These are phyloP conservation scores for Coemansia sp. DNA, from an alignment of 371 early-diverging fungal genomes.

Conservation along the genomic window DNA sequence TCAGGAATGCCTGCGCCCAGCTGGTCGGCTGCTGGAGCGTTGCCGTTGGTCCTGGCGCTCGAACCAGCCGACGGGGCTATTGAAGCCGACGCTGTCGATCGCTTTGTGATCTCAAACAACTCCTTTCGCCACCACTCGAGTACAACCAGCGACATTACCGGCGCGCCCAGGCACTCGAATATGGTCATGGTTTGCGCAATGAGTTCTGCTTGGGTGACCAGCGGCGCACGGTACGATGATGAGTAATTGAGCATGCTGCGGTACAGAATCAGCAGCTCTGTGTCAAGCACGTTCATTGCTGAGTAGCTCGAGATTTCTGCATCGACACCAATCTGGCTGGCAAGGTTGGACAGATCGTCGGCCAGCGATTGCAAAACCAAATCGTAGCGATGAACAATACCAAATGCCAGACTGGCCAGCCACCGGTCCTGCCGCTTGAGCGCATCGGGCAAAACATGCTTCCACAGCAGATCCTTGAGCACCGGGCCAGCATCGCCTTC, in stretches of 20 bases:
- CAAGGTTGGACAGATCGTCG: slow-evolving; percentile 50
- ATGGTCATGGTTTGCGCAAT: slow-evolving; percentile 50
- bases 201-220: slow-evolving; percentile 40
- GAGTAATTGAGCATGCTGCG: slow-evolving; percentile 60
- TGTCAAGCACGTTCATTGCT: slow-evolving; percentile 61
- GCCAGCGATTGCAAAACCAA: slow-evolving; percentile 67
- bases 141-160: slow-evolving; percentile 48
- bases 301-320: slow-evolving; percentile 27
- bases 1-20: slow-evolving; percentile 21
- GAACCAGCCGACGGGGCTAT: background rate
- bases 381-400: slow-evolving; percentile 63
- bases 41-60: background rate
- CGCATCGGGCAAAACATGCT: slow-evolving; percentile 56
- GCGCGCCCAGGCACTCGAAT: slow-evolving; percentile 46
- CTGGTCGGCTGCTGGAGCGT: background rate
- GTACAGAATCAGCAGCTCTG: slow-evolving; percentile 76
- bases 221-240: slow-evolving; percentile 43
- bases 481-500: slow-evolving; percentile 70
- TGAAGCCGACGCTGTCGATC: background rate
- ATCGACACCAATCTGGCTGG: slow-evolving; percentile 25
- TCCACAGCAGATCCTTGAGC: slow-evolving; percentile 49
- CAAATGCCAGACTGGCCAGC: slow-evolving; percentile 67
- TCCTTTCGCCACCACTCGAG: slow-evolving; percentile 50
- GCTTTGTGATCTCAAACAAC: slow-evolving; percentile 33
- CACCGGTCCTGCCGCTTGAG: slow-evolving; percentile 68